Evolutionary conservation across 1,139 yeast species (phyloP).

Genomic region (Taphrina communis): DNA sequence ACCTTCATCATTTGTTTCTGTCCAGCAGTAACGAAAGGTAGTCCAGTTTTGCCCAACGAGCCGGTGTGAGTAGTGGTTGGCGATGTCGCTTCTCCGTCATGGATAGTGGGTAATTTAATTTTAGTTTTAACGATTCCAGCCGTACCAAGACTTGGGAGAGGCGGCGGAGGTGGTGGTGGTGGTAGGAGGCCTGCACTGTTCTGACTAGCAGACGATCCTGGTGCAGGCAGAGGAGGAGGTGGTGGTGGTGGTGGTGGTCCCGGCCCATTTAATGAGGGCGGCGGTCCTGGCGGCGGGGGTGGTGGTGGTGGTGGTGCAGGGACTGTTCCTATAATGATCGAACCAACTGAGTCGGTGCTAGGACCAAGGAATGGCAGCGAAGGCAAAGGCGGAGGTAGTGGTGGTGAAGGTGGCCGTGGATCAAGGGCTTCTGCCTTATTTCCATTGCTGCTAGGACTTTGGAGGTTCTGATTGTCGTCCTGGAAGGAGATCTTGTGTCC

Average conservation of each 20-base stretch:
- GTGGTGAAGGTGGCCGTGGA: slow-evolving; percentile 43
- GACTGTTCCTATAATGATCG: slow-evolving; percentile 45
- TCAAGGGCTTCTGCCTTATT: background rate
- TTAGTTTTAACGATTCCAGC: slow-evolving; percentile 39
- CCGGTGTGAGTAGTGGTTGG: slow-evolving; percentile 39
- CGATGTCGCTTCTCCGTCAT: background rate
- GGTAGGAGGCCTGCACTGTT: slow-evolving; percentile 48
- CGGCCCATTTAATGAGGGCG: slow-evolving; percentile 40
- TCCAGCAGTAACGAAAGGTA: slow-evolving; percentile 41
- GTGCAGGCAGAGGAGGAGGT: slow-evolving; percentile 52
- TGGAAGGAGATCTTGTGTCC: background rate
- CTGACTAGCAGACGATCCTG: slow-evolving; percentile 53
- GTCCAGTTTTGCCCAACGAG: slow-evolving; percentile 41
- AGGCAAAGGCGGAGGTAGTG: slow-evolving; percentile 49
- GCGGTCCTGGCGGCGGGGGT: slow-evolving; percentile 51
- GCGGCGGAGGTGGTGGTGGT: slow-evolving; percentile 45
- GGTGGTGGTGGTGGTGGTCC: slow-evolving; percentile 50
- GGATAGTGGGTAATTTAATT: background rate
- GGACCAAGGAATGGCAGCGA: slow-evolving; percentile 47
- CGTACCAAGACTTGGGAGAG: slow-evolving; percentile 47
- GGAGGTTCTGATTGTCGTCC: background rate
- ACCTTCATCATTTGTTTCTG: slow-evolving; percentile 43
- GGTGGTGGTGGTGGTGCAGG: slow-evolving; percentile 45
- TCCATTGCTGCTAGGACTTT: background rate
- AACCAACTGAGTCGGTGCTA: slow-evolving; percentile 30